Conservation (phyloP, 1,139 yeast genomes). For the Diutina scorzettiae region DNA sequence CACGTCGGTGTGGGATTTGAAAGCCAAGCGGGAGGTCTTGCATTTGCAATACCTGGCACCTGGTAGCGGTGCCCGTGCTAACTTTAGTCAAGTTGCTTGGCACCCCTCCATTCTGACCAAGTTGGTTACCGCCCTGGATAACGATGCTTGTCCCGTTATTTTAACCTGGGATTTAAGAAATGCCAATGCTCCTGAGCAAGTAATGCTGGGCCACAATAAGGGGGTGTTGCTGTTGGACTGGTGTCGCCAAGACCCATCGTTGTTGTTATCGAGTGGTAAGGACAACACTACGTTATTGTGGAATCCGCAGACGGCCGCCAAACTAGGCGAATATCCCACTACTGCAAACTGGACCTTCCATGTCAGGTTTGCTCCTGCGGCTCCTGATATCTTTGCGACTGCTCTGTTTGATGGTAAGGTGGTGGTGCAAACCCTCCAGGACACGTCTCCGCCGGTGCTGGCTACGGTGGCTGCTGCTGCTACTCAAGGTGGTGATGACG, state of each 20-base stretch:
- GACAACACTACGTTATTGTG: slow-evolving; percentile 82
- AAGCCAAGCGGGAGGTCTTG: slow-evolving; percentile 76
- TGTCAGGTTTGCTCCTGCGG: slow-evolving; percentile 72
- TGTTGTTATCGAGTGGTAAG: slow-evolving; percentile 80
- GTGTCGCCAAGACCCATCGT: slow-evolving; percentile 73
- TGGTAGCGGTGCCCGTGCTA: slow-evolving; percentile 34
- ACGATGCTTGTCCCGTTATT: slow-evolving; percentile 70
- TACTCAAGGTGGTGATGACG: slow-evolving; percentile 37
- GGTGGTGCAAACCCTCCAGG: slow-evolving; percentile 77
- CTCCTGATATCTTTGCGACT: slow-evolving; percentile 87
- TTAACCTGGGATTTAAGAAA: slow-evolving; percentile 92
- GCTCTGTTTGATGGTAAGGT: slow-evolving; percentile 90
- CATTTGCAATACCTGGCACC: slow-evolving; percentile 59
- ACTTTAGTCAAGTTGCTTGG: slow-evolving; percentile 69
- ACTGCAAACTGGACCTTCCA: slow-evolving; percentile 92
- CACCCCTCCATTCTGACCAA: slow-evolving; percentile 77
- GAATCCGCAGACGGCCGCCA: slow-evolving; percentile 69
- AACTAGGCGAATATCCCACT: slow-evolving; percentile 80
- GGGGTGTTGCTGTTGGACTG: slow-evolving; percentile 89
- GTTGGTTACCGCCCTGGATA: slow-evolving; percentile 77
- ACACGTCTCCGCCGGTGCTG: slow-evolving; percentile 41
- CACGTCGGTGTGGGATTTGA: slow-evolving; percentile 90
- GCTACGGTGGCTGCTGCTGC: slow-evolving; percentile 1
- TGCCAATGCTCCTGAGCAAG: slow-evolving; percentile 74
- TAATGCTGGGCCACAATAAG: slow-evolving; percentile 70